Conservation (phyloP, 345 rosid genomes). For the Abelmoschus esculentus region DNA sequence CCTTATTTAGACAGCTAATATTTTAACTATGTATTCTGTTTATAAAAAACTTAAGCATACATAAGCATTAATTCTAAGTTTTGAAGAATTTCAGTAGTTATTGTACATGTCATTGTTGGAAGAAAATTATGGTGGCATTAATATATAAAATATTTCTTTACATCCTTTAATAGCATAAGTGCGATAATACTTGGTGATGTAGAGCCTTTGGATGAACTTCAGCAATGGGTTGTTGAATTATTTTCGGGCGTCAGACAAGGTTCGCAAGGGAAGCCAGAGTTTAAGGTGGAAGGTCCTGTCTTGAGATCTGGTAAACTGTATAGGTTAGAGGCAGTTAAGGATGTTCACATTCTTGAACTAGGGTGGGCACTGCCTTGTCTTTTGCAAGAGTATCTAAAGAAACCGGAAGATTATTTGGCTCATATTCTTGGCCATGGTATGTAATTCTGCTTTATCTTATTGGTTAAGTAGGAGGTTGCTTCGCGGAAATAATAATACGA, state of each 20-base stretch:
- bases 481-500: background rate
- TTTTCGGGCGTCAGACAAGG: constrained; percentile 61
- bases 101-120: background rate
- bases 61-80: background rate
- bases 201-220: constrained; percentile 85
- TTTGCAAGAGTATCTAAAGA: constrained; percentile 76
- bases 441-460: constrained; percentile 7
- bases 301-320: constrained; percentile 78
- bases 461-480: background rate
- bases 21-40: too few species aligned
- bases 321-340: constrained; percentile 82
- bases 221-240: constrained; percentile 81
- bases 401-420: constrained; percentile 91
- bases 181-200: constrained; percentile 21
- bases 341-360: constrained; percentile 76
- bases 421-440: constrained; percentile 94
- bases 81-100: background rate
- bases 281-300: constrained; percentile 40
- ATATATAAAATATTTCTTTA: background rate
- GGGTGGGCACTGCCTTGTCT: constrained; percentile 90
- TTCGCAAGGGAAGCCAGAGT: constrained; percentile 48
- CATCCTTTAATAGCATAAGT: background rate
- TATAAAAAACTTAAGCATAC: background rate
- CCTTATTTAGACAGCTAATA: background rate
- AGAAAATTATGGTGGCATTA: background rate